Evolutionary conservation across 1,139 yeast genomes (phyloP), one percentile per base, ranked within the genome.

Genomic region (Keqinozyma sinolaborantium): DNA sequence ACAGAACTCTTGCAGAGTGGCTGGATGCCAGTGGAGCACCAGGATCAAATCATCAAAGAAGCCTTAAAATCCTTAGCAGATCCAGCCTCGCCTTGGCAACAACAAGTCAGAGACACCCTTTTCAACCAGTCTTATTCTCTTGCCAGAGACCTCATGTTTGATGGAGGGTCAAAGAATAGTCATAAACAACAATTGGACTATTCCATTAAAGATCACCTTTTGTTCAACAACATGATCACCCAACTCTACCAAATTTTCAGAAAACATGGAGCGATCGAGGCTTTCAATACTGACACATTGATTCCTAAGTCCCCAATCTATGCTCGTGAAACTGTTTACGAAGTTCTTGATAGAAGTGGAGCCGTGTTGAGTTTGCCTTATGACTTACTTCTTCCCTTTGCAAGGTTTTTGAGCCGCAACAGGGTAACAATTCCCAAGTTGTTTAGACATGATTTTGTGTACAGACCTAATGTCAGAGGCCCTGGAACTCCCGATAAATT

Each of bases 51-150:
- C 8, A 83, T 92, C 37, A 83, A 85, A 48, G 95, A 88, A 49
- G 96, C 96, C 0, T 63, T 94, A 39, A 79, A 80, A 41, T 84
- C 92, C 20, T 61, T 92, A 39, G 84, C 94, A 1, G 92, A 87
- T 50, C 94, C 95, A 0, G 81, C 94, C 0, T 86, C 96, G 0
- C 92, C 95, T 0, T 87, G 95, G 95, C 92, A 90, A 45, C 86
- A 80, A 42, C 95, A 87, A 55, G 96, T 92, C 0, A 73, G 96
- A 49, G 85, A 82, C 38, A 83, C 94, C 0, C 60, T 92, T 25
- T 92, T 92, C 52, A 70, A 83, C 16, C 94, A 86, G 43, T 88
- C 95, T 0, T 81, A 86, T 44, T 81, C 81, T 55, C 66, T 83
- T 38, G 95, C 95, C 0, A 78, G 81, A 44, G 95, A 86, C 51